Evolutionary conservation across 2,329 filamentous ascomycete genomes (phyloP), one percentile per base, ranked within the genome.

Genomic region (Colletotrichum tofieldiae): DNA sequence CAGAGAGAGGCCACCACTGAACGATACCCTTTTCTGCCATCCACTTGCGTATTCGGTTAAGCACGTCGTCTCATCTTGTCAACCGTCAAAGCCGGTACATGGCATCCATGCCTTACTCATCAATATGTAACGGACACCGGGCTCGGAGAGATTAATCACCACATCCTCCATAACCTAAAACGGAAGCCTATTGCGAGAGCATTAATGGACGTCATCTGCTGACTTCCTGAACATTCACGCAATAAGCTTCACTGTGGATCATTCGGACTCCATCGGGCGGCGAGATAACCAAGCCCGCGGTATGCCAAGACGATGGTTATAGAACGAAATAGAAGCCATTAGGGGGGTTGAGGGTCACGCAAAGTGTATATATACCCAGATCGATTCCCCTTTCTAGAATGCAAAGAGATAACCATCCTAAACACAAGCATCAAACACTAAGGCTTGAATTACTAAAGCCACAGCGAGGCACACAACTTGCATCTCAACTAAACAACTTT

Each of bases 391-490:
- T 14, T 23, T 18, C 0, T 5, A 1, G n/a, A 0, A n/a, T 1
- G 1, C 2, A n/a, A 29, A 16, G 1, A 2, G 0, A 2, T 20
- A 0, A 5, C 6, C 20, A 14, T 32, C 2, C 39, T 9, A n/a
- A 8, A 32, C n/a, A 39, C 8, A 16, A 16, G 1, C 8, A 59
- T n/a, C 20, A 39, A 9, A 37, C 9, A 35, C 3, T 23, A n/a
- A 56, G 3, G 9, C 20, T 39, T 39, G 9, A 18, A 37, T 11
- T 16, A 23, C 20, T 20, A 9, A 35, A 32, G 16, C 12, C n/a
- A 29, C 5, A 2, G 5, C 14, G 12, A 52, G 26, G 18, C 26
- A 6, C 12, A 52, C 6, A 52, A 8, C 20, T 9, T 23, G 41
- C 35, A 16, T 39, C 2, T 23, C 20, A 18, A 18, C 5, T 16